These are phyloP conservation scores for Asclepias syriaca DNA, from an alignment of 257 asterid genomes.

Conservation along the genomic window DNA sequence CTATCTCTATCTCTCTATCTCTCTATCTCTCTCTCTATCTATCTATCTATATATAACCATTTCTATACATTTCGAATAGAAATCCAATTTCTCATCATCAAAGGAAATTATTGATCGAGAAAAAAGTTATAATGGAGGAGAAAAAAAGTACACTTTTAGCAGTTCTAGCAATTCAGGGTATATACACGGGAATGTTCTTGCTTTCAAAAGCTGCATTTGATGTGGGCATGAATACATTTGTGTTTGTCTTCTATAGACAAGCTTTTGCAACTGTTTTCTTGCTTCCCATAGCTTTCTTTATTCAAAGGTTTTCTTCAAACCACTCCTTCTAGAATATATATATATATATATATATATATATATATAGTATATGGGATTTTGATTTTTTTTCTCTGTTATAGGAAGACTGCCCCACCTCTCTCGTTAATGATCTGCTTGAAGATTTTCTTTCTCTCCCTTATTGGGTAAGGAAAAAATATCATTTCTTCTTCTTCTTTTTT, in stretches of 20 bases:
- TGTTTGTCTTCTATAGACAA: conserved; percentile 82
- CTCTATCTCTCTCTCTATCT: too few species aligned
- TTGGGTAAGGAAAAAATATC: conserved; percentile 40
- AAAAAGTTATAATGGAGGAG: conserved; percentile 24
- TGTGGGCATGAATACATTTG: conserved; percentile 75
- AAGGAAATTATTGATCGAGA: too few species aligned
- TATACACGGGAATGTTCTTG: conserved; percentile 74
- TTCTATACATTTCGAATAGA: too few species aligned
- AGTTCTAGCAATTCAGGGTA: conserved; percentile 39
- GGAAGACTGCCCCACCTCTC: conserved; percentile 72
- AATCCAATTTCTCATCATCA: too few species aligned
- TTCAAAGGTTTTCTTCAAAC: conserved; percentile 37
- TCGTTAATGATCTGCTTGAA: conserved; percentile 47
- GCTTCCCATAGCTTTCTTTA: conserved; percentile 55
- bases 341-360: too few species aligned
- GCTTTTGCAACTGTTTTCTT: conserved; percentile 72
- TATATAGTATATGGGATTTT: not conserved
- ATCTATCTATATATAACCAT: too few species aligned
- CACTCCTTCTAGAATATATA: too few species aligned
- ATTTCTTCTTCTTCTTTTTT: not conserved
- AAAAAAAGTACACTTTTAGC: conserved; percentile 33
- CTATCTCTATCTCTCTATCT: not conserved
- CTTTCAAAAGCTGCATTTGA: conserved; percentile 75
- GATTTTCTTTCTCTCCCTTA: conserved; percentile 62
- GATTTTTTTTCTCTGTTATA: conserved; percentile 8